Percentiles rank a stretch among this genome's conserved stretches.
phyloP scores from a whole-genome alignment of 805 yeast genomes.

The Starmerella sirachaensis region DNA sequence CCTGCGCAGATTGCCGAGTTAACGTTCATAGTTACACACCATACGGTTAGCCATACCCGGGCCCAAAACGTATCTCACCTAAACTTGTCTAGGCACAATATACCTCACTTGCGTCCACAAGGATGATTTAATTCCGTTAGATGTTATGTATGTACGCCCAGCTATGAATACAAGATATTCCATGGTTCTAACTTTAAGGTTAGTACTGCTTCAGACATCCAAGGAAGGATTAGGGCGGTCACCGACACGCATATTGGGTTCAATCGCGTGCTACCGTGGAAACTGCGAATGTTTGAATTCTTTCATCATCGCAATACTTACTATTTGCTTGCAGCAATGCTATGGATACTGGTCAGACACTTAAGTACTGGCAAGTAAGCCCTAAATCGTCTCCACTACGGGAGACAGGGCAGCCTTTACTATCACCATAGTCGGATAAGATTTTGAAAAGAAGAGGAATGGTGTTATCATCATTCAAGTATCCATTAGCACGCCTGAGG shows the following conservation, averaged over 20 bases:
- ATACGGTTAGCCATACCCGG: too few species aligned
- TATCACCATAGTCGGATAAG: constrained; percentile 35
- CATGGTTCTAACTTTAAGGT: too few species aligned
- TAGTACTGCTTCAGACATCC: constrained; percentile 33
- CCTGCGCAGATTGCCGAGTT: too few species aligned
- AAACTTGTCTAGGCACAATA: too few species aligned
- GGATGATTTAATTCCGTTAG: too few species aligned
- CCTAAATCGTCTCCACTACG: constrained; percentile 12
- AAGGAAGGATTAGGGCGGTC: constrained; percentile 34
- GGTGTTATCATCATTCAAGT: constrained; percentile 30
- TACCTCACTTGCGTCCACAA: too few species aligned
- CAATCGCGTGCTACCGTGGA: constrained; percentile 34
- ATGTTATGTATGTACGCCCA: too few species aligned
- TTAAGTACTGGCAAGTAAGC: constrained; percentile 34
- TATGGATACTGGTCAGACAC: constrained; percentile 22
- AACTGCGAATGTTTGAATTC: constrained; percentile 33
- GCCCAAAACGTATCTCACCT: too few species aligned
- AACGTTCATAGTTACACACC: too few species aligned
- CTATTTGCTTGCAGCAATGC: constrained; percentile 8
- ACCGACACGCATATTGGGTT: constrained; percentile 33
- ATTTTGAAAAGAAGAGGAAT: constrained; percentile 27
- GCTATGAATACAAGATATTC: too few species aligned
- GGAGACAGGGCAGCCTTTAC: constrained; percentile 27
- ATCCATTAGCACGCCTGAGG: constrained; percentile 1
- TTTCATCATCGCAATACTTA: constrained; percentile 29